A percentile compares a stretch with the other conserved stretches of the same genome.
Evolutionary conservation across 106 monocot species (phyloP).

Genomic region (Allium cepa): DNA sequence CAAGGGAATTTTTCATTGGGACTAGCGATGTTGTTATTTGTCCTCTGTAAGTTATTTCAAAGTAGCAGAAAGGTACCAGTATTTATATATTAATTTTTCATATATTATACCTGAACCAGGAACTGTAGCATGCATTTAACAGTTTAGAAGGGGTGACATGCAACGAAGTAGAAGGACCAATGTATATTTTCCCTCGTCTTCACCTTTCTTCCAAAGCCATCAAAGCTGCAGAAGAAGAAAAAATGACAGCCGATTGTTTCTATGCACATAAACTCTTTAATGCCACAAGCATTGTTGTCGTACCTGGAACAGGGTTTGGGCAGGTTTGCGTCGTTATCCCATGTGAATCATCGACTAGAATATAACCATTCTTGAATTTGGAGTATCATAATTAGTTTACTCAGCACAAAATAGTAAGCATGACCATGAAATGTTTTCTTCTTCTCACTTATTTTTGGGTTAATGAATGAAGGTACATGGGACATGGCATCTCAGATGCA

Average conservation of each 20-base stretch:
- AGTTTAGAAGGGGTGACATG: constrained; percentile 57
- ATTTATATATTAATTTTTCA: too few species aligned
- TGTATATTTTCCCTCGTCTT: constrained; percentile 63
- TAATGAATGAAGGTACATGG: constrained; percentile 61
- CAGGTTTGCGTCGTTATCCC: constrained; percentile 27
- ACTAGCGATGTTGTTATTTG: too few species aligned
- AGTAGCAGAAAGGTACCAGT: too few species aligned
- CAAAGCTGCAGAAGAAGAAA: constrained; percentile 31
- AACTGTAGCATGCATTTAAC: constrained; percentile 50
- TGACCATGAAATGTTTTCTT: too few species aligned
- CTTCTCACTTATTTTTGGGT: background rate
- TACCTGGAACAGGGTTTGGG: constrained; percentile 68
- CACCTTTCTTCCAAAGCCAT: constrained; percentile 40
- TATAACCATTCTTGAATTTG: too few species aligned
- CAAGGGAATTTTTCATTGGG: too few species aligned
- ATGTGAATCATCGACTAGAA: background rate
- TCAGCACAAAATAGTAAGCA: too few species aligned
- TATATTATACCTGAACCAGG: constrained; percentile 11
- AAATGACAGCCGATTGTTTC: constrained; percentile 35
- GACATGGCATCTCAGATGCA: constrained; percentile 93
- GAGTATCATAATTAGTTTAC: too few species aligned
- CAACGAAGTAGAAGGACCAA: constrained; percentile 57
- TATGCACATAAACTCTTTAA: constrained; percentile 41
- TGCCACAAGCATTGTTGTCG: constrained; percentile 64
- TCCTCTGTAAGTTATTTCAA: too few species aligned